Percentiles rank a stretch among this genome's conserved stretches.
Conservation (phyloP, 805 yeast species). For the Huiozyma naganishii region DNA sequence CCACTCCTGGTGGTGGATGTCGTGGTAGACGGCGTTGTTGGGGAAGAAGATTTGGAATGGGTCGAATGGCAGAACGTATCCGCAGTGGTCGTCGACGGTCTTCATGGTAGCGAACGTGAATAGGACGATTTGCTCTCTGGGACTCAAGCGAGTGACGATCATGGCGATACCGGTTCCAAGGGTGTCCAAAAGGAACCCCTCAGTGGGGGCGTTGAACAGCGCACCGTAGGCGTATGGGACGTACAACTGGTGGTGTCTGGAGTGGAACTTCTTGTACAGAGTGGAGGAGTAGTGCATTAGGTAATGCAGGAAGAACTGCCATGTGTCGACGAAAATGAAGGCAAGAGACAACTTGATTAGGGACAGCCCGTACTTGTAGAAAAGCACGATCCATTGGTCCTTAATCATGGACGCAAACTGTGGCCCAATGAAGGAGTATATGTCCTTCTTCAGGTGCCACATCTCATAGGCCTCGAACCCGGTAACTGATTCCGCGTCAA, state of each 20-base stretch:
- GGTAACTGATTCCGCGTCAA: slow-evolving; percentile 46
- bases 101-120: slow-evolving; percentile 87
- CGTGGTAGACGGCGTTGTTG: slow-evolving; percentile 91
- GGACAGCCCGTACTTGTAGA: slow-evolving; percentile 59
- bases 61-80: slow-evolving; percentile 89
- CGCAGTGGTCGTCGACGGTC: slow-evolving; percentile 98
- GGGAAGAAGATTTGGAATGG: slow-evolving; percentile 87
- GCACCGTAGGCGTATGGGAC: slow-evolving; percentile 98
- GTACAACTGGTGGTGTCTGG: slow-evolving; percentile 87
- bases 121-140: slow-evolving; percentile 65
- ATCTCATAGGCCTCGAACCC: slow-evolving; percentile 41
- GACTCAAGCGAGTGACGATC: slow-evolving; percentile 48
- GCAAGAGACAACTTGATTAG: slow-evolving; percentile 47
- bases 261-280: slow-evolving; percentile 74
- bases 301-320: slow-evolving; percentile 92
- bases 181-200: slow-evolving; percentile 88
- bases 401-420: slow-evolving; percentile 33
- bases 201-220: slow-evolving; percentile 84
- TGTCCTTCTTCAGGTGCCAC: slow-evolving; percentile 32
- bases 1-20: slow-evolving; percentile 93
- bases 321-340: slow-evolving; percentile 71
- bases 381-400: slow-evolving; percentile 32
- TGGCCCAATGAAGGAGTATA: slow-evolving; percentile 2
- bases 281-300: slow-evolving; percentile 74
- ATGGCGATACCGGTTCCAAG: slow-evolving; percentile 83